Conservation (phyloP, 345 rosid genomes). For the Eutrema heterophyllum region DNA sequence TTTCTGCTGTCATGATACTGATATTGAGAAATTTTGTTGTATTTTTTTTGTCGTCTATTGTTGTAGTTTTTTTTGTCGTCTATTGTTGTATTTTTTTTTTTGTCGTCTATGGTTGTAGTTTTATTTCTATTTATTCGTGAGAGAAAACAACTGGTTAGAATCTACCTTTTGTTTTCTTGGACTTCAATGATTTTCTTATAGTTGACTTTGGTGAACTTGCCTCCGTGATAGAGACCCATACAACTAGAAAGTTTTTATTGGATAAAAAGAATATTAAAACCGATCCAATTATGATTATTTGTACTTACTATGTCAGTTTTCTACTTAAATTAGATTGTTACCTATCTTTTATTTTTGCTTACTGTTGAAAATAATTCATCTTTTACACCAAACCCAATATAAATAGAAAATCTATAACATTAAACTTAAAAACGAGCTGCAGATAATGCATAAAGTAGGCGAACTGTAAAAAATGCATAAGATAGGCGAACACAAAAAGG, state of each 20-base stretch:
- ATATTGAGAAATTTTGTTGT: neutral
- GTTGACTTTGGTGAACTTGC: slow-evolving; percentile 21
- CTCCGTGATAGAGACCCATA: slow-evolving; percentile 18
- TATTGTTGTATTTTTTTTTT: neutral
- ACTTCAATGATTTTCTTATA: slow-evolving; percentile 1
- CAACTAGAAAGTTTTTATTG: neutral
- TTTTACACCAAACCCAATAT: no score
- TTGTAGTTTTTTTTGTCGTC: no score
- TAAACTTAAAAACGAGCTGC: no score
- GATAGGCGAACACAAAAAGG: no score
- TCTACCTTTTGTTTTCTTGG: slow-evolving; percentile 19
- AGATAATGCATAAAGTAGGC: no score
- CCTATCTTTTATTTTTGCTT: neutral
- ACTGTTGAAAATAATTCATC: neutral
- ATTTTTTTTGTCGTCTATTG: no score
- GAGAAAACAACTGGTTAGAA: neutral
- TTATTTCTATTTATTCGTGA: neutral
- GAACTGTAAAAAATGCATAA: no score
- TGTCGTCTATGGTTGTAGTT: neutral
- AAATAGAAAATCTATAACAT: no score
- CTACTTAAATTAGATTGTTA: neutral
- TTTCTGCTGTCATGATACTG: neutral
- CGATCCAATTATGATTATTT: neutral
- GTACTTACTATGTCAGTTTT: no score
- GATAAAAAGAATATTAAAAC: neutral